Evolutionary conservation across 164 flowering plant genomes (phyloP).

Genomic region (Berberis vulgaris): DNA sequence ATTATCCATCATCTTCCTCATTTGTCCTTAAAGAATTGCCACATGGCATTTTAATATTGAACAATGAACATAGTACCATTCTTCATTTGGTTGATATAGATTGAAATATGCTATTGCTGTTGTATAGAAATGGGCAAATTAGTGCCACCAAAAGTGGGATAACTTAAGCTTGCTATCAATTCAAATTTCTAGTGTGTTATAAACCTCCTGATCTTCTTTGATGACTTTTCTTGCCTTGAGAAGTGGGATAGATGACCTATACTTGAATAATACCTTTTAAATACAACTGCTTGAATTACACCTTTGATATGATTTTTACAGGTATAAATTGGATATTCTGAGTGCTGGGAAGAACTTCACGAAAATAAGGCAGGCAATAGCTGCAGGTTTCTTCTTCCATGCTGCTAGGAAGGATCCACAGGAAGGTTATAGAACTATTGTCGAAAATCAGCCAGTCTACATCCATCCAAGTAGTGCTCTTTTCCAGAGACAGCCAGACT

Average conservation of each 20-base stretch:
- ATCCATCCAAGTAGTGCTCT: constrained; percentile 90
- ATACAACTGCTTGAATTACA: background rate
- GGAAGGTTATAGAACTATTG: constrained; percentile 78
- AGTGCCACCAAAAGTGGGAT: no score
- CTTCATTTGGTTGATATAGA: no score
- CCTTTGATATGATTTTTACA: constrained; percentile 11
- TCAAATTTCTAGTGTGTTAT: no score
- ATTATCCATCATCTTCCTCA: no score
- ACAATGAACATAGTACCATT: no score
- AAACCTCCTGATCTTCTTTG: no score
- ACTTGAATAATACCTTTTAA: background rate
- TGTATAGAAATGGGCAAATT: no score
- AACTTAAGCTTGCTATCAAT: no score
- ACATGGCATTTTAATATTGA: no score
- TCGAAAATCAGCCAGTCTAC: constrained; percentile 84
- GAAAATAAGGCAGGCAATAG: constrained; percentile 75
- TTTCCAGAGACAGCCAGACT: constrained; percentile 80
- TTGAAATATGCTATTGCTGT: no score
- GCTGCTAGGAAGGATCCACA: constrained; percentile 82
- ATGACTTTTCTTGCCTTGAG: background rate
- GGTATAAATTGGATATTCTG: constrained; percentile 79
- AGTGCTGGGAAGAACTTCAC: constrained; percentile 72
- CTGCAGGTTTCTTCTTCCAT: constrained; percentile 86
- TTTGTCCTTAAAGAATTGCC: no score
- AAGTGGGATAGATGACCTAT: background rate